phyloP scores from a whole-genome alignment of 2,329 filamentous ascomycete genomes.

The Cordyceps tenuipes region DNA sequence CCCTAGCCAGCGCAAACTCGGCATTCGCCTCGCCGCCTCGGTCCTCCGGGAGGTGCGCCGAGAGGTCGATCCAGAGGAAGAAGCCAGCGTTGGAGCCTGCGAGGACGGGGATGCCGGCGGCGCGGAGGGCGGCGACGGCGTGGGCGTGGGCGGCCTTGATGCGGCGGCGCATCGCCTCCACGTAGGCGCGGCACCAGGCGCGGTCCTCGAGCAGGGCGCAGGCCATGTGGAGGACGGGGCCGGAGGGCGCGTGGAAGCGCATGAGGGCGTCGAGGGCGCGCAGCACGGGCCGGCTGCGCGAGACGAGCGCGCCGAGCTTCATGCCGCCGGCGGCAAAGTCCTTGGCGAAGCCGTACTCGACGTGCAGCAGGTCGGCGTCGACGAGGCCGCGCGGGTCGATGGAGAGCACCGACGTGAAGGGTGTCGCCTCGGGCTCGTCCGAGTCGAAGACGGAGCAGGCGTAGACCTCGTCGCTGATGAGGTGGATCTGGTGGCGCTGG shows the following conservation, averaged over 20 bases:
- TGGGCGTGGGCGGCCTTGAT: conserved; percentile 33
- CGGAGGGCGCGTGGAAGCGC: conserved; percentile 40
- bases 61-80: conserved; percentile 47
- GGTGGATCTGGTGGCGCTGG: conserved; percentile 39
- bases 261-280: conserved; percentile 29
- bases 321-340: conserved; percentile 48
- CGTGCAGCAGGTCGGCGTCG: conserved; percentile 39
- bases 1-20: conserved; percentile 37
- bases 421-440: conserved; percentile 19
- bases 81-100: conserved; percentile 45
- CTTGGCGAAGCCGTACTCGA: conserved; percentile 37
- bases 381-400: conserved; percentile 36
- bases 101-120: conserved; percentile 36
- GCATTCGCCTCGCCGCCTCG: conserved; percentile 23
- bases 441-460: conserved; percentile 40
- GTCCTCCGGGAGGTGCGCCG: conserved; percentile 29
- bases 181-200: conserved; percentile 36
- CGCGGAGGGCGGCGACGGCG: conserved; percentile 28
- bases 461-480: conserved; percentile 53
- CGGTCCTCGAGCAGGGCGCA: conserved; percentile 38
- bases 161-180: conserved; percentile 29
- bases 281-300: conserved; percentile 24
- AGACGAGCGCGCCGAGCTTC: conserved; percentile 40
- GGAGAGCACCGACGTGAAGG: conserved; percentile 42
- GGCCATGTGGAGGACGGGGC: conserved; percentile 32